phyloP scores from a whole-genome alignment of 2,329 filamentous ascomycete species.

The Aschersonia sp. region DNA sequence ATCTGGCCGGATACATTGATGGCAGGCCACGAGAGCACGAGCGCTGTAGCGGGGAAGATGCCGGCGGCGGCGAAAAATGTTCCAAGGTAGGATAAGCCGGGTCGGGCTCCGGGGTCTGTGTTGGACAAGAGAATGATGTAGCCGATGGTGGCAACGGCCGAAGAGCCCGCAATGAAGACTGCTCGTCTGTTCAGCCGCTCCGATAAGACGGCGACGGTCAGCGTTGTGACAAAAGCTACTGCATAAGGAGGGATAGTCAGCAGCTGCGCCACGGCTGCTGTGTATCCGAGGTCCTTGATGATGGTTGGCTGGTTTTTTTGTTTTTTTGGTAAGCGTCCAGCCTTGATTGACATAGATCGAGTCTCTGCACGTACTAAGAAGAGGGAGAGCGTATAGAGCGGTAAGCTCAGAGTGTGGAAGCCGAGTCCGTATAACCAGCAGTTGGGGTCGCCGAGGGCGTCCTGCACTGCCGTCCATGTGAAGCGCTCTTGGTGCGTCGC shows the following conservation, averaged over 20 bases:
- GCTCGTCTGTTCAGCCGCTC: conserved; percentile 43
- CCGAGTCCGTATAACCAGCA: conserved; percentile 59
- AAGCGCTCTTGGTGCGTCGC: conserved; percentile 53
- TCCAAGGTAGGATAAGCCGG: conserved; percentile 44
- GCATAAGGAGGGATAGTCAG: conserved; percentile 52
- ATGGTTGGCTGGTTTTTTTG: conserved; percentile 28
- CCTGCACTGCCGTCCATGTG: conserved; percentile 48
- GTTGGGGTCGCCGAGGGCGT: conserved; percentile 52
- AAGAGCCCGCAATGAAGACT: conserved; percentile 46
- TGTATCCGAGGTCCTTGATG: conserved; percentile 38
- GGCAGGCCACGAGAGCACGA: conserved; percentile 55
- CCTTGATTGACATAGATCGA: conserved; percentile 9
- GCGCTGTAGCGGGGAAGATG: conserved; percentile 50
- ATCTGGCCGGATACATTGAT: conserved; percentile 60
- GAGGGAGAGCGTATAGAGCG: conserved; percentile 39
- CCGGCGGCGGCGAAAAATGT: conserved; percentile 51
- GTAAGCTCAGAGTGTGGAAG: conserved; percentile 60
- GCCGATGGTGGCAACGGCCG: conserved; percentile 42
- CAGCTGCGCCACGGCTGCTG: conserved; percentile 36
- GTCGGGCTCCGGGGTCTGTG: conserved; percentile 25
- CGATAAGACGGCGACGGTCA: conserved; percentile 43
- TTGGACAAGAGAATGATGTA: conserved; percentile 46
- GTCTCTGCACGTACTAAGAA: conserved; percentile 21
- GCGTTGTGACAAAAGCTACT: conserved; percentile 44
- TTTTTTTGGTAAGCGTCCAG: conserved; percentile 7